phyloP scores from a whole-genome alignment of 164 flowering plant genomes.

The Akebia trifoliata region DNA sequence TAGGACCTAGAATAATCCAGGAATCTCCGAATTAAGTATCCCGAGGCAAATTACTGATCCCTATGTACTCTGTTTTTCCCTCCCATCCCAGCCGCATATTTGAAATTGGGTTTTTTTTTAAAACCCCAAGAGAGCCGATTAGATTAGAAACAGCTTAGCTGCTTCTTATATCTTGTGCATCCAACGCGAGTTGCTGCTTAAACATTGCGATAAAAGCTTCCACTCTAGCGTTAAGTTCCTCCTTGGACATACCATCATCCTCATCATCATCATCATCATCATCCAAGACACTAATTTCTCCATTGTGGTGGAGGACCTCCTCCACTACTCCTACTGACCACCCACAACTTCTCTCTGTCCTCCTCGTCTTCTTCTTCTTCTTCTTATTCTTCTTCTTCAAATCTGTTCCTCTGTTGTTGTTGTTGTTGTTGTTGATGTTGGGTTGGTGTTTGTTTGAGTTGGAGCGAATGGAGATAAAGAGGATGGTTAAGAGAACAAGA shows the following conservation, averaged over 20 bases:
- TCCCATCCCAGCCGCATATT: too few species aligned
- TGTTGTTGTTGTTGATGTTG: neutral
- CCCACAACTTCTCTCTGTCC: neutral
- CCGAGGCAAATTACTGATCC: too few species aligned
- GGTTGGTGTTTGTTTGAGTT: neutral
- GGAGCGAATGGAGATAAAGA: constrained; percentile 37
- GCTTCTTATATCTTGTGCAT: constrained; percentile 31
- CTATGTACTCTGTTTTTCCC: too few species aligned
- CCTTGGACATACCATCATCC: constrained; percentile 32
- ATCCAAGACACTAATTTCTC: neutral
- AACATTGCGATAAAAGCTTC: constrained; percentile 67
- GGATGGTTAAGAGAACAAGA: constrained; percentile 44
- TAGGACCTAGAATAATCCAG: too few species aligned
- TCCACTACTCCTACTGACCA: neutral
- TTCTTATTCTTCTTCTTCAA: neutral
- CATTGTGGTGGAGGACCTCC: neutral
- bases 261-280: constrained; percentile 3
- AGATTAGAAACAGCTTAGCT: too few species aligned
- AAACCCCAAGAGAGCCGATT: too few species aligned
- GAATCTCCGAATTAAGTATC: too few species aligned
- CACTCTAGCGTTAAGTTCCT: constrained; percentile 57
- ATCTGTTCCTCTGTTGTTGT: neutral
- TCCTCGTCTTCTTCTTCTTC: constrained; percentile 2
- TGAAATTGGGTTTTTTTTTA: too few species aligned
- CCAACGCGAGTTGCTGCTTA: constrained; percentile 49